Percentiles rank a stretch among this genome's conserved stretches.
Evolutionary conservation across 441 rosid species (phyloP).

Genomic region (Aleurites moluccanus): DNA sequence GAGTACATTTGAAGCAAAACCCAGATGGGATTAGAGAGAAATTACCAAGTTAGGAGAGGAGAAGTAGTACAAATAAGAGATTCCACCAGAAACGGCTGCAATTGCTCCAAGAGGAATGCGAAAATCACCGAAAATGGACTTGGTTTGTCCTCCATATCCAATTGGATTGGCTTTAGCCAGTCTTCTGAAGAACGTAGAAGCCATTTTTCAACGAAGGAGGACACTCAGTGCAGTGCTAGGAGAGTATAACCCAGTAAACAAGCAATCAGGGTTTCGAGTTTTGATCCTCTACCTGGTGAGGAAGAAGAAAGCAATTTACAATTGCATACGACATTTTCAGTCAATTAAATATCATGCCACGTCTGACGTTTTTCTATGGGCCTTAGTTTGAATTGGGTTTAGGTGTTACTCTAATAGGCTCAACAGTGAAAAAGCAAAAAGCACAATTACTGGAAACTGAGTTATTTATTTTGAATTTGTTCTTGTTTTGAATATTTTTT

Average conservation of each 20-base stretch:
- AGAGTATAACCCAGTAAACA: not conserved
- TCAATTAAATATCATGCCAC: not conserved
- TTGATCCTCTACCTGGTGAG: not conserved
- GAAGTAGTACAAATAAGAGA: constrained; percentile 58
- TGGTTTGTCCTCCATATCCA: constrained; percentile 44
- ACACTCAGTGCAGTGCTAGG: not conserved
- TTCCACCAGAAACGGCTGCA: constrained; percentile 85
- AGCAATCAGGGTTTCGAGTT: not conserved
- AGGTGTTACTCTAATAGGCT: no score
- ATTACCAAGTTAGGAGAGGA: constrained; percentile 65
- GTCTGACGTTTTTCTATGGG: not conserved
- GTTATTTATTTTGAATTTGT: no score
- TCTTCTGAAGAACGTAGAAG: constrained; percentile 63
- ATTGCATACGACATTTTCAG: no score
- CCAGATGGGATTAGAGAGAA: constrained; percentile 13
- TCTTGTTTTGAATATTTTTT: no score
- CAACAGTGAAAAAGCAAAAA: no score
- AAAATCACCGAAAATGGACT: constrained; percentile 39
- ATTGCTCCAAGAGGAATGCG: constrained; percentile 66
- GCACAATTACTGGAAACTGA: no score
- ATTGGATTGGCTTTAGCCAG: constrained; percentile 57
- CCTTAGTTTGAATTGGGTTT: not conserved
- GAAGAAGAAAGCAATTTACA: no score
- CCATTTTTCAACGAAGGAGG: constrained; percentile 45
- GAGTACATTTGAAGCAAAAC: constrained; percentile 1